Evolutionary conservation across 805 yeast genomes (phyloP), one percentile per base, ranked within the genome.

Genomic region (Candida fluviatilis): DNA sequence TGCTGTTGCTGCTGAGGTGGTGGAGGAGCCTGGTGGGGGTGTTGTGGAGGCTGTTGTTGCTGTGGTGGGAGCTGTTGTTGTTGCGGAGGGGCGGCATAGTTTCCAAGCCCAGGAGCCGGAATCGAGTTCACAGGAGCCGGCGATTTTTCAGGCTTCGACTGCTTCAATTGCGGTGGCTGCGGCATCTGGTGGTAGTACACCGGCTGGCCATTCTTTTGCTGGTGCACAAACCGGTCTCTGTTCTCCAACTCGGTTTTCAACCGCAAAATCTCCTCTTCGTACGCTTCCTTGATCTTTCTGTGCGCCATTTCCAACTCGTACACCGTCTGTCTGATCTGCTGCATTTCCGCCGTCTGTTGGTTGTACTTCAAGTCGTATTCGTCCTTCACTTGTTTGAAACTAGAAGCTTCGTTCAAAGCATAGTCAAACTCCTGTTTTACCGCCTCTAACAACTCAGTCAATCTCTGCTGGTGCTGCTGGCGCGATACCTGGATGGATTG

Each of bases 271-370:
- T 91, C 98, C 53, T 86, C 95, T 62, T 91, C 97, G 64, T 91
- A 93, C 34, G 90, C 89, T 55, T 91, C 97, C 66, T 91, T 90
- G 76, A 93, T 85, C 58, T 87, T 86, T 51, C 95, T 76, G 68
- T 91, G 98, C 28, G 95, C 91, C 75, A 83, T 77, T 62, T 91
- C 97, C 53, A 91, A 75, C 58, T 93, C 98, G 57, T 82, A 89
- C 19, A 91, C 95, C 8, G 96, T 87, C 55, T 89, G 95, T 54
- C 96, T 78, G 41, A 91, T 89, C 59, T 86, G 95, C 57, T 89
- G 90, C 77, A 91, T 81, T 62, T 93, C 99, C 37, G 82, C 84
- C 40, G 88, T 82, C 64, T 91, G 97, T 65, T 90, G 97, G 57
- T 78, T 82, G 58, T 88, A 82, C 59, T 90, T 90, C 51, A 83